Percentiles rank a stretch among this genome's conserved stretches.
These are phyloP conservation scores for Solanum lycopersicoides DNA, from an alignment of 257 asterid species.

Conservation along the genomic window DNA sequence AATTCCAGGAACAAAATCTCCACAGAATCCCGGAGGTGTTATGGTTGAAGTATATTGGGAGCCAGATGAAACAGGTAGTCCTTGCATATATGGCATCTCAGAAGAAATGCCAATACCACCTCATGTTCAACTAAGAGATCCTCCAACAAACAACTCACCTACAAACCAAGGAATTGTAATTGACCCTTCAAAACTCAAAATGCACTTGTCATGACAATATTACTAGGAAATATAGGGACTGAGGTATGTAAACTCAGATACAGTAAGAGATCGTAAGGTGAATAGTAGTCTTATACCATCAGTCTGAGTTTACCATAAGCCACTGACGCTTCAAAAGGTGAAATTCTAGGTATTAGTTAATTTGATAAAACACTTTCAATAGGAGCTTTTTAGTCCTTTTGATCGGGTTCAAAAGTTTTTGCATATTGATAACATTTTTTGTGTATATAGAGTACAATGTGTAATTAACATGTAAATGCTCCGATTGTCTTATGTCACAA, in stretches of 20 bases:
- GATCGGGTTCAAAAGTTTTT: not conserved
- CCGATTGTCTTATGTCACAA: not conserved
- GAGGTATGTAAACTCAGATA: not conserved
- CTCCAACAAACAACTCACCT: slow-evolving; percentile 22
- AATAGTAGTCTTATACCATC: not conserved
- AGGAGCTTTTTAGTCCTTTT: not conserved
- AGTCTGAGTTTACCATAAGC: not conserved
- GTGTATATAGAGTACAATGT: not conserved
- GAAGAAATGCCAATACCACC: slow-evolving; percentile 49
- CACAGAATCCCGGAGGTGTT: not conserved
- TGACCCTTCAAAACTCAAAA: slow-evolving; percentile 47
- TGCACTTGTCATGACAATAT: not conserved
- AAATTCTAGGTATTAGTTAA: not conserved
- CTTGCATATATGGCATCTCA: slow-evolving; percentile 66
- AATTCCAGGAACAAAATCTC: slow-evolving; percentile 55
- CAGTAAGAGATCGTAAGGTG: not conserved
- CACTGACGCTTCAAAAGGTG: not conserved
- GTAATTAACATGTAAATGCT: not conserved
- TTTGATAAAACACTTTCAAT: not conserved
- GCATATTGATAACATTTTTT: not conserved
- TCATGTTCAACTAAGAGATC: slow-evolving; percentile 23
- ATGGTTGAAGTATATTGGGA: slow-evolving; percentile 90
- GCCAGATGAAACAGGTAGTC: slow-evolving; percentile 77
- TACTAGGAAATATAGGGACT: not conserved
- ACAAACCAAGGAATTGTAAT: slow-evolving; percentile 47